Percentiles rank a stretch among this genome's conserved stretches.
Conservation (phyloP, 371 early-diverging fungal genomes). For the Rhizopus sp. region DNA sequence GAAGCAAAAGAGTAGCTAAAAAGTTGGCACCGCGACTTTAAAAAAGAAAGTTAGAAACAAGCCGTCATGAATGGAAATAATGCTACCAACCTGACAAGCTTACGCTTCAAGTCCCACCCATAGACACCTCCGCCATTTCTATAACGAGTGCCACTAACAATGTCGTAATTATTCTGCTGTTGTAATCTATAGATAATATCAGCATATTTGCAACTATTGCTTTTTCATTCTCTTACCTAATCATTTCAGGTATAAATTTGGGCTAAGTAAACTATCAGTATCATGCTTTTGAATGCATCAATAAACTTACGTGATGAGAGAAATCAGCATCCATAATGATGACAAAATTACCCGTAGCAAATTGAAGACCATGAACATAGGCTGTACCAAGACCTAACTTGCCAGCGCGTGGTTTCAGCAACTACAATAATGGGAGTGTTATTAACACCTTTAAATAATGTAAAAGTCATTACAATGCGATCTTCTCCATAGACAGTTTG, state of each 20-base stretch:
- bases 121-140: slow-evolving; percentile 92
- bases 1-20: slow-evolving; percentile 89
- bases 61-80: not conserved
- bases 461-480: slow-evolving; percentile 69
- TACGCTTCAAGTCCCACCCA: slow-evolving; percentile 98
- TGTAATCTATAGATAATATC: slow-evolving; percentile 57
- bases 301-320: slow-evolving; percentile 87
- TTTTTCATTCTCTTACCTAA: slow-evolving; percentile 50
- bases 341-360: slow-evolving; percentile 93
- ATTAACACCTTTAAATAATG: not conserved
- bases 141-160: slow-evolving; percentile 98
- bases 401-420: slow-evolving; percentile 89
- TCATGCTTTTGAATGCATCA: not conserved
- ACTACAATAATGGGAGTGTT: slow-evolving; percentile 34
- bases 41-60: no score
- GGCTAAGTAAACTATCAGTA: slow-evolving; percentile 60
- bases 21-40: slow-evolving; percentile 96
- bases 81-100: slow-evolving; percentile 77
- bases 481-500: slow-evolving; percentile 86
- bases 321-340: slow-evolving; percentile 99
- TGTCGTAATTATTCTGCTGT: slow-evolving; percentile 83
- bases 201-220: slow-evolving; percentile 7
- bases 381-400: slow-evolving; percentile 97
- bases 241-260: slow-evolving; percentile 96
- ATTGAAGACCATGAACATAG: slow-evolving; percentile 94